Evolutionary conservation across 352 stramenopile genomes (phyloP), one percentile per base, ranked within the genome.

Genomic region (Globisporangium acanthophoron): DNA sequence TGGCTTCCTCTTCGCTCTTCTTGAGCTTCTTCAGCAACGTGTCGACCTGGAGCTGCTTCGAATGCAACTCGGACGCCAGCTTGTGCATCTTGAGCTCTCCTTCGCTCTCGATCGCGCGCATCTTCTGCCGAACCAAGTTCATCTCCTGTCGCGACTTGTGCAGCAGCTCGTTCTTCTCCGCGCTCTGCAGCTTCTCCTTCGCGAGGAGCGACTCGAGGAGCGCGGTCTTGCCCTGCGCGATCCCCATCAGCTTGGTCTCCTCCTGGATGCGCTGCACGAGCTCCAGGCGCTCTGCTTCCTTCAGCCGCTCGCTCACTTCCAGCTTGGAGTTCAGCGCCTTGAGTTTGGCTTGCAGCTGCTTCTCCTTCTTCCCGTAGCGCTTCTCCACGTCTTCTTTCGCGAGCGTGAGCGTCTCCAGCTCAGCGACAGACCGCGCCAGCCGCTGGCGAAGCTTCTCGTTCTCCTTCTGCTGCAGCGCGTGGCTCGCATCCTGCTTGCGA

Each of bases 81-180:
- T 74, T 73, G 5, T 73, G 70, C n/a, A 86, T 71, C 49, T 76
- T 76, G 53, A 80, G 75, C 46, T 86, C 78, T 16, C 83, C 84
- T 4, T 88, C 80, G 16, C 52, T 73, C 43, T 90, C 78, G 11
- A 85, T 49, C 18, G 62, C 69, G 7, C 58, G 70, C 64, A 87
- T 87, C 50, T 84, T 77, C 27, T 88, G 75, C 7, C 71, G 72
- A 21, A 88, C 65, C 1, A 75, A 55, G 0, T 64, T 43, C 43
- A 88, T 84, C 46, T 92, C 78, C 45, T 88, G 85, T 13, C 80
- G 74, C 12, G 69, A 73, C 35, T 78, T 77, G 3, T 68, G 73
- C 3, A 87, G 58, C 54, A 79, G 35, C 53, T 85, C 71, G 20
- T 65, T 71, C 56, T 84, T 88, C 54, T 88, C 73, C 33, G 83